phyloP scores from a whole-genome alignment of 1,284 basidiomycete species.

The Tremellales sp. region DNA sequence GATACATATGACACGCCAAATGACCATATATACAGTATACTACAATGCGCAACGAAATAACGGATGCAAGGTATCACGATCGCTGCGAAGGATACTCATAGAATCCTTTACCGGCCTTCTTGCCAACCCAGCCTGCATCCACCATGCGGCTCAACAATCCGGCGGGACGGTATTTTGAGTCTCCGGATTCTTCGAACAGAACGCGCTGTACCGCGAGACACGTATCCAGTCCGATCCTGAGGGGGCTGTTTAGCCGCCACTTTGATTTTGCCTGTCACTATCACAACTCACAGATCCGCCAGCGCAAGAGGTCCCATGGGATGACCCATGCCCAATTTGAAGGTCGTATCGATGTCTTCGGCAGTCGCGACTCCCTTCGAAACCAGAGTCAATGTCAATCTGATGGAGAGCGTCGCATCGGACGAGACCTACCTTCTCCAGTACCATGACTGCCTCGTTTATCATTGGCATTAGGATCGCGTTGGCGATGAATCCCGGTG shows the following conservation, averaged over 20 bases:
- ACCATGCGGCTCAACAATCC: constrained; percentile 91
- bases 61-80: too few species aligned
- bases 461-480: constrained; percentile 51
- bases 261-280: too few species aligned
- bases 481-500: constrained; percentile 66
- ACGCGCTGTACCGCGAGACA: constrained; percentile 88
- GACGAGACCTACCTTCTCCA: constrained; percentile 64
- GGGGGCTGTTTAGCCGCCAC: too few species aligned
- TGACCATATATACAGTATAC: too few species aligned
- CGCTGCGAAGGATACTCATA: constrained; percentile 57
- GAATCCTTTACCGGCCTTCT: constrained; percentile 69
- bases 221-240: constrained; percentile 87
- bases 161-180: constrained; percentile 95
- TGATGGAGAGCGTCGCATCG: background rate
- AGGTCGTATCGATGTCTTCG: constrained; percentile 92
- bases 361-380: constrained; percentile 75
- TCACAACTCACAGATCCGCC: too few species aligned
- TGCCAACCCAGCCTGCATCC: constrained; percentile 91
- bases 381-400: constrained; percentile 2
- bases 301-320: constrained; percentile 90
- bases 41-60: too few species aligned
- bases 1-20: too few species aligned
- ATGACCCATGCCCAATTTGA: constrained; percentile 90
- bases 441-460: constrained; percentile 79
- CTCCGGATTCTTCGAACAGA: constrained; percentile 79